Percentiles rank a stretch among this genome's conserved stretches.
Evolutionary conservation across 495 filamentous ascomycete genomes (phyloP).

Genomic region (Aspergillus conjunctus): DNA sequence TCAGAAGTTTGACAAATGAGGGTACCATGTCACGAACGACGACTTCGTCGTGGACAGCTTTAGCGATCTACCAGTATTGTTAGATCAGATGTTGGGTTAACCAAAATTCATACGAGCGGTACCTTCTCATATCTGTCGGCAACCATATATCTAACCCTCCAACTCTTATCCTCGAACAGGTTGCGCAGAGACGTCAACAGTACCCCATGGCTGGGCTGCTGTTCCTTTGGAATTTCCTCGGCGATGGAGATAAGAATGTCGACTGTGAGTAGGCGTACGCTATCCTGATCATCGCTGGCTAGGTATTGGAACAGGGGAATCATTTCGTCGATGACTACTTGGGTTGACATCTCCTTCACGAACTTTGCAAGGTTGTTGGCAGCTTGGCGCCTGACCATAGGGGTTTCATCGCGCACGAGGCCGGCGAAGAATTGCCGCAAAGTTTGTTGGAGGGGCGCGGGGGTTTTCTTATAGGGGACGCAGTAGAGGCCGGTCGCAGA

Average conservation of each 20-base stretch:
- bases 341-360: conserved; percentile 89
- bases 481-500: conserved; percentile 95
- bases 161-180: conserved; percentile 98
- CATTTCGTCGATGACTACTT: conserved; percentile 95
- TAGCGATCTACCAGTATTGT: conserved; percentile 70
- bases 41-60: conserved; percentile 97
- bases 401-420: conserved; percentile 96
- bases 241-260: conserved; percentile 96
- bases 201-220: conserved; percentile 93
- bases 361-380: conserved; percentile 97
- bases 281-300: conserved; percentile 94
- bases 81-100: conserved; percentile 17
- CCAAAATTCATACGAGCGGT: conserved; percentile 2
- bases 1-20: conserved; percentile 94
- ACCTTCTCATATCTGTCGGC: conserved; percentile 98
- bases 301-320: conserved; percentile 98
- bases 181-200: conserved; percentile 85
- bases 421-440: conserved; percentile 87
- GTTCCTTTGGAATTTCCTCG: conserved; percentile 95
- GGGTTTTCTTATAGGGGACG: conserved; percentile 86
- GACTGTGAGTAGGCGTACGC: conserved; percentile 91
- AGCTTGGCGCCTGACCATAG: conserved; percentile 96
- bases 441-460: conserved; percentile 78
- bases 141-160: conserved; percentile 98
- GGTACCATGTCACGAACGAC: conserved; percentile 91